These are phyloP conservation scores for Imleria badia DNA, from an alignment of 768 basidiomycete species.

Conservation along the genomic window DNA sequence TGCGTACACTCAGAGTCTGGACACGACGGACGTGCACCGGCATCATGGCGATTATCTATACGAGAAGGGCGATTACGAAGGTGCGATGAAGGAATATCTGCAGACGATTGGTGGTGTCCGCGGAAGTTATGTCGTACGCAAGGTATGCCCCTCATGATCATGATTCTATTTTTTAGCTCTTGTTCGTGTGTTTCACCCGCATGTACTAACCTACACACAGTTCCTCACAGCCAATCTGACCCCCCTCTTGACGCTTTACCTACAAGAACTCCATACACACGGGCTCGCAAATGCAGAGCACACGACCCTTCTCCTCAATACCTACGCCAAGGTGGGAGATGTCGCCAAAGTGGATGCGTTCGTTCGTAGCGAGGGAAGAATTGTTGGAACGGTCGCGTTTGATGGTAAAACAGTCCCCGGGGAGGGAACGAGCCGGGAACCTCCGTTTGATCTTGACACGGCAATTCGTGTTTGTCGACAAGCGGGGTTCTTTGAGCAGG, in stretches of 20 bases:
- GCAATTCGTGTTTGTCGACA: constrained; percentile 96
- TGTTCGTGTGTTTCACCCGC: neutral
- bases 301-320: constrained; percentile 94
- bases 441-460: constrained; percentile 96
- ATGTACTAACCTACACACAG: constrained; percentile 39
- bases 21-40: constrained; percentile 85
- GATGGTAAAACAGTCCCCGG: constrained; percentile 23
- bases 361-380: constrained; percentile 80
- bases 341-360: constrained; percentile 85
- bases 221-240: constrained; percentile 97
- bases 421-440: constrained; percentile 55
- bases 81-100: constrained; percentile 89
- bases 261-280: constrained; percentile 90
- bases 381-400: constrained; percentile 26
- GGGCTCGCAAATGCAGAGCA: constrained; percentile 95
- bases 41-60: constrained; percentile 94
- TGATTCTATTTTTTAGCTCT: neutral
- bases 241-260: constrained; percentile 90
- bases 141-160: constrained; percentile 48
- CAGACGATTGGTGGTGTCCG: constrained; percentile 87
- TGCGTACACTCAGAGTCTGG: constrained; percentile 76
- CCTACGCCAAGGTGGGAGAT: constrained; percentile 96
- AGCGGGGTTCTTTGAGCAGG: constrained; percentile 95
- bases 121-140: constrained; percentile 95
- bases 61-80: constrained; percentile 87